Evolutionary conservation across 257 asterid species (phyloP), one percentile per base, ranked within the genome.

Genomic region (Solanum chaucha): DNA sequence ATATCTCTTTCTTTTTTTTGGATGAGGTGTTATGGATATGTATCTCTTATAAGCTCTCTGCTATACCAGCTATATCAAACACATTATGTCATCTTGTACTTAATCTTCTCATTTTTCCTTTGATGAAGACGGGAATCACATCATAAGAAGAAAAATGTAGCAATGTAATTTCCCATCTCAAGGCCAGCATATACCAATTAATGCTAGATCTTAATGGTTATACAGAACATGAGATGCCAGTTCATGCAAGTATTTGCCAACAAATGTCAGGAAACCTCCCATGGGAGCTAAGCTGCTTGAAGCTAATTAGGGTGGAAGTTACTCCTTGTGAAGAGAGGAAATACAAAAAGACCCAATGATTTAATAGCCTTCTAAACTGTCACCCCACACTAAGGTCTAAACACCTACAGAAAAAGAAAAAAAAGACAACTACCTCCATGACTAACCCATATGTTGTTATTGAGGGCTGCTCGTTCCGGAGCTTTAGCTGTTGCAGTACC

Each of bases 401-500:
- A 30, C 55, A 61, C n/a, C 70, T 74, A 48, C 9, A n/a, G 17
- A 80, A 28, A 59, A 38, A 40, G 46, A 71, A 73, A 58, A 74
- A 73, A 34, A 86, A 74, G 86, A 71, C 38, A 51, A 78, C 86
- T 91, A 94, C 99, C 98, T 97, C 99, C 99, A 97, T 97, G 86
- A 93, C 94, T 80, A 97, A 92, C 88, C 98, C 99, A 91, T 97
- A 94, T 26, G 98, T 95, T 86, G 97, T 90, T 92, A 94, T 88
- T 38, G 96, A 92, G 64, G 98, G 98, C 85, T 90, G 93, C 86
- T 89, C 93, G 80, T 92, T 91, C 85, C 89, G 91, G 89, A 91
- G 86, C 86, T 92, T 91, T 87, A 97, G 90, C 90, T 95, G 98
- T 85, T 97, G 98, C 85, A 97, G 91, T 88, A 97, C 99, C 99